These are phyloP conservation scores for Kwoniella botswanensis DNA, from an alignment of 768 basidiomycete species.

Conservation along the genomic window DNA sequence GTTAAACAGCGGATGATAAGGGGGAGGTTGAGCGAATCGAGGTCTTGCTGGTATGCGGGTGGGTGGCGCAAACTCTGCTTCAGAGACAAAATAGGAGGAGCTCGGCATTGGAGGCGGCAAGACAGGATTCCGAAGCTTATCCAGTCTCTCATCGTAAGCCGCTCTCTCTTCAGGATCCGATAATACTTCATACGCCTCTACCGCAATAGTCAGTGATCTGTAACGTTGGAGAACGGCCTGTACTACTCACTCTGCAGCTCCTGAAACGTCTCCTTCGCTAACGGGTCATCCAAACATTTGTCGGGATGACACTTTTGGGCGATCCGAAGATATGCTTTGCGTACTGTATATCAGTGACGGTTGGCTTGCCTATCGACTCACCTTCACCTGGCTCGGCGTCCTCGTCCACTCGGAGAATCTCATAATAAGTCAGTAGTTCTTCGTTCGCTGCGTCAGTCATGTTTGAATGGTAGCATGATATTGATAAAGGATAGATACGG, in stretches of 20 bases:
- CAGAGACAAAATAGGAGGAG: background rate
- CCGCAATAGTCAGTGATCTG: background rate
- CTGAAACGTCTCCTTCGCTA: conserved; percentile 34
- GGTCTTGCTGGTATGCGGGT: conserved; percentile 10
- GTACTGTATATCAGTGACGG: conserved; percentile 27
- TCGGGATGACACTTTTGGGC: conserved; percentile 41
- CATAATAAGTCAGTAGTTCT: conserved; percentile 29
- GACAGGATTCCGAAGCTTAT: conserved; percentile 8
- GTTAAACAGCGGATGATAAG: conserved; percentile 6
- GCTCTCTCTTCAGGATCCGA: conserved; percentile 17
- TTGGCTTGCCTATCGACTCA: conserved; percentile 9
- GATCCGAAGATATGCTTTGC: conserved; percentile 38
- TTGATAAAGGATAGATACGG: conserved; percentile 3
- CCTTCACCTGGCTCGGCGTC: conserved; percentile 26
- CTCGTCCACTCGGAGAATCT: conserved; percentile 29
- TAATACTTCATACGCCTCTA: conserved; percentile 36
- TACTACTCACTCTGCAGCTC: conserved; percentile 32
- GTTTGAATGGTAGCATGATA: background rate
- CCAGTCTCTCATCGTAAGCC: conserved; percentile 31
- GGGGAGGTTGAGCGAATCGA: conserved; percentile 4
- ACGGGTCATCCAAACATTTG: conserved; percentile 28
- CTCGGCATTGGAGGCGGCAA: background rate
- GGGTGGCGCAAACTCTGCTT: background rate
- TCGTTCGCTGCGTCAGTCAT: conserved; percentile 1
- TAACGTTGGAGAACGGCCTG: background rate